A percentile compares a stretch with the other conserved stretches of the same genome.
phyloP scores from a whole-genome alignment of 1,284 basidiomycete genomes.

The Exobasidium cylindrosporum region DNA sequence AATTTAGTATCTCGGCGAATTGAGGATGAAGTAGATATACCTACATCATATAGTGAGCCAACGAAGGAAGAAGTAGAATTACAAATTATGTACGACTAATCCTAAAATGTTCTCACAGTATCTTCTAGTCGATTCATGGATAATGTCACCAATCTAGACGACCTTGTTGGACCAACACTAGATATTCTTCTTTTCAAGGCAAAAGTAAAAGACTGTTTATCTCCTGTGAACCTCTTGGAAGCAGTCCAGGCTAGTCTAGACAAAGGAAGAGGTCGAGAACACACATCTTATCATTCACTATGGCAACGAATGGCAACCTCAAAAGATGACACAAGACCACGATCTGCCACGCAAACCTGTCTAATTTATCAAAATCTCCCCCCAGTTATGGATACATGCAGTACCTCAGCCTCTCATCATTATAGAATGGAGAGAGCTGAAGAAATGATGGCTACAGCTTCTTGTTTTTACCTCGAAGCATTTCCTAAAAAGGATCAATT shows the following conservation, averaged over 20 bases:
- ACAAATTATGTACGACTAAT: neutral
- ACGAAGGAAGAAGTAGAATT: neutral
- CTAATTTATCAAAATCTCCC: neutral
- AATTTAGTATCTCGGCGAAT: neutral
- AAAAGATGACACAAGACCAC: neutral
- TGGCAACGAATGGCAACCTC: neutral
- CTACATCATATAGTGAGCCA: neutral
- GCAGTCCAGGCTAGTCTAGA: neutral
- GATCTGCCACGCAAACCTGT: neutral
- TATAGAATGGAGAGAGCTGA: neutral
- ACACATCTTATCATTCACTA: neutral
- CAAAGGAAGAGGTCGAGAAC: neutral
- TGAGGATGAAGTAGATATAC: neutral
- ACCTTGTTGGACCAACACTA: neutral
- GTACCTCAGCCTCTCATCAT: neutral
- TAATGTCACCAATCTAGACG: neutral
- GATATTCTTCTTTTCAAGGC: neutral
- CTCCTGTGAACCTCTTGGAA: neutral
- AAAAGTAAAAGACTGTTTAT: neutral
- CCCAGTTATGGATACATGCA: neutral
- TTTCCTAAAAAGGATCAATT: neutral
- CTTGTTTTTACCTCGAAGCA: neutral
- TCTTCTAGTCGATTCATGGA: neutral
- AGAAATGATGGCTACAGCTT: neutral
- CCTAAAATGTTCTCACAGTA: neutral